Evolutionary conservation across 139 green algal species (phyloP).

Genomic region (Chlorella sp.): DNA sequence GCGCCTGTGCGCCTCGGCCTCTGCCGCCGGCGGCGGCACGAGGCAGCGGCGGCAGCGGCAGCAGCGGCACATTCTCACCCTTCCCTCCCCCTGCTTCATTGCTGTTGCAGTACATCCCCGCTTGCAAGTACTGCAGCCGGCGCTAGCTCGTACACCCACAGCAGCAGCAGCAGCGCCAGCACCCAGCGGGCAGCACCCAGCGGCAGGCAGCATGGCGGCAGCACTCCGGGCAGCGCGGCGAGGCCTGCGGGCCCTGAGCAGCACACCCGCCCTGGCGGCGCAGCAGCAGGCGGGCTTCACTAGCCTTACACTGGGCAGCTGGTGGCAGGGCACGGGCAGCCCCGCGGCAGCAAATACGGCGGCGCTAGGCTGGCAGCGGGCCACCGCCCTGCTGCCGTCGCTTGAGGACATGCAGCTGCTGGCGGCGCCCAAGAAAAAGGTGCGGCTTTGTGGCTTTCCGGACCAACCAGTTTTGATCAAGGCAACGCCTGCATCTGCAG

Average conservation of each 20-base stretch:
- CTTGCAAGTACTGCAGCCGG: too few species aligned
- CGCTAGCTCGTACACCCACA: background rate
- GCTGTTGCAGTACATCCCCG: too few species aligned
- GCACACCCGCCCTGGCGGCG: background rate
- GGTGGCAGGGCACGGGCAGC: background rate
- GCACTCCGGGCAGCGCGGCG: background rate
- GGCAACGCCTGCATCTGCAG: background rate
- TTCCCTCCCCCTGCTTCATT: too few species aligned
- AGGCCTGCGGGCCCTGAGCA: background rate
- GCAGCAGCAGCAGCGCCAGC: background rate
- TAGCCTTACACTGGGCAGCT: constrained; percentile 22
- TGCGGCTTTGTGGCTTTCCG: background rate
- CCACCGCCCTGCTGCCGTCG: constrained; percentile 9
- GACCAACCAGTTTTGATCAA: background rate
- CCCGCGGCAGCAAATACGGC: background rate
- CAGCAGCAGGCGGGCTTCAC: constrained; percentile 15
- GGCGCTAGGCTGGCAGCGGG: constrained; percentile 1
- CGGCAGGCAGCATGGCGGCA: background rate
- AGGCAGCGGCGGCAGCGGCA: too few species aligned
- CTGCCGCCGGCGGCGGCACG: too few species aligned
- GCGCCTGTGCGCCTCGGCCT: too few species aligned
- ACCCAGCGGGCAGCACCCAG: background rate
- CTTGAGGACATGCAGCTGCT: constrained; percentile 27
- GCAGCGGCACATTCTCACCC: too few species aligned
- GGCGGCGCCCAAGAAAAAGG: constrained; percentile 48